phyloP scores from a whole-genome alignment of 306 rosid genomes.

The Cucurbita ficifolia region DNA sequence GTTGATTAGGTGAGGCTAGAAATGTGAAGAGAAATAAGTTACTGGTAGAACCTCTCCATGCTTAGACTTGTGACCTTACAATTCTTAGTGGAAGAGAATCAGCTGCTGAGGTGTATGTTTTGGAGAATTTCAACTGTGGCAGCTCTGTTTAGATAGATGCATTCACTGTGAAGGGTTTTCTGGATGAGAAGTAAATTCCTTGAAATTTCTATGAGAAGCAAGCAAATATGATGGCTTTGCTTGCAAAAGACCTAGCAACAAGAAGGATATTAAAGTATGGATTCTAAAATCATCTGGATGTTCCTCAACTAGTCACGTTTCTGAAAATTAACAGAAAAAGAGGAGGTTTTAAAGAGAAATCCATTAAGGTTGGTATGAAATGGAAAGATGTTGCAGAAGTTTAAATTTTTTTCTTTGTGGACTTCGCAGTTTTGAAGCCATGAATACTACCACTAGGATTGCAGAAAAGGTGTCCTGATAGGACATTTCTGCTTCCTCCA shows the following conservation, averaged over 20 bases:
- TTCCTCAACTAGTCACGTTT: background rate
- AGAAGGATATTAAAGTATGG: background rate
- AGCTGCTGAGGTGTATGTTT: background rate
- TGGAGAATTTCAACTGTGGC: background rate
- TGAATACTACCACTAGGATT: background rate
- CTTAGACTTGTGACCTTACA: background rate
- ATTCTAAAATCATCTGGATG: background rate
- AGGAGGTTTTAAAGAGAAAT: background rate
- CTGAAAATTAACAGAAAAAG: background rate
- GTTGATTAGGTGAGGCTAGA: background rate
- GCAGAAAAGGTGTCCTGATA: background rate
- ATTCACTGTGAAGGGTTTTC: background rate
- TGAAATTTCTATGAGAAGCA: background rate
- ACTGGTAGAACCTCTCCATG: background rate
- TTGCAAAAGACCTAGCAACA: background rate
- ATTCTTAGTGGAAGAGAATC: background rate
- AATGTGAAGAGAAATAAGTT: background rate
- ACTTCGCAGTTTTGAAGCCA: background rate
- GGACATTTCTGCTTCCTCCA: background rate
- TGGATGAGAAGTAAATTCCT: background rate
- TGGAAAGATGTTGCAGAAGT: background rate
- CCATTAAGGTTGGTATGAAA: background rate
- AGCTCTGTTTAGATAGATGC: background rate
- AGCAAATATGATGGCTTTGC: background rate
- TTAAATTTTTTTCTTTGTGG: background rate